Base-by-base conservation (phyloP, 495 filamentous ascomycete species). In the Xylaria palmicola region DNA sequence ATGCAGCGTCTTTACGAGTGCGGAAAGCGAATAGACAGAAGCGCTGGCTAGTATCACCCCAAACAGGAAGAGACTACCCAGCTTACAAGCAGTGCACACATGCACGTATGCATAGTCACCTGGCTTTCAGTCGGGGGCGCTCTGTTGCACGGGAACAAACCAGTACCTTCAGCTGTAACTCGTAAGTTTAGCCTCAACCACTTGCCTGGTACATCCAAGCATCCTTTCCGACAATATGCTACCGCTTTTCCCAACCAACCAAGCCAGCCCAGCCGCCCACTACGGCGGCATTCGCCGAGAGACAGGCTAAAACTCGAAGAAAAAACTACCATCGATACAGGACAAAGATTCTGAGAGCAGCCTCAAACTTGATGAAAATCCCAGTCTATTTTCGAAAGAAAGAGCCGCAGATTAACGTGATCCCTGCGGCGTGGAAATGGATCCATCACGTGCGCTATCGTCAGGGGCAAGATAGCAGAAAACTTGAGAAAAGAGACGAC, bases 321-420 rank as follows among this genome's bases (percentile, higher is more conserved):
- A 62, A 62, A 68, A 72, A 54, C 57, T 60, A 59, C 55, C 66
- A 60, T 65, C 64, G 64, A 63, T 66, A 69, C 69, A 72, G 67
- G 63, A 65, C 56, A 60, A n/a, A 69, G 63, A 66, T 64, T 66
- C 64, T 55, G 64, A 67, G 69, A 72, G 54, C 60, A 66, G 63
- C 64, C 60, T 59, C 59, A 60, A 62, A 60, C 64, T 61, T 66
- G 54, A 68, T 64, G 60, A 65, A 53, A 62, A 58, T 61, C 65
- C 69, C 65, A 68, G 65, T 72, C 67, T 72, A 69, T 69, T 69
- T 69, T 69, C 43, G 53, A 22, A 54, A 65, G 51, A 50, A 62
- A 59, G 62, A 37, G 65, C 59, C 63, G 58, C 47, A 64, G 60
- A 69, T 64, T 59, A 65, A 65, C 58, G 52, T 57, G 49, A 62